Evolutionary conservation across 306 rosid species (phyloP).

Genomic region (Argentina anserina): DNA sequence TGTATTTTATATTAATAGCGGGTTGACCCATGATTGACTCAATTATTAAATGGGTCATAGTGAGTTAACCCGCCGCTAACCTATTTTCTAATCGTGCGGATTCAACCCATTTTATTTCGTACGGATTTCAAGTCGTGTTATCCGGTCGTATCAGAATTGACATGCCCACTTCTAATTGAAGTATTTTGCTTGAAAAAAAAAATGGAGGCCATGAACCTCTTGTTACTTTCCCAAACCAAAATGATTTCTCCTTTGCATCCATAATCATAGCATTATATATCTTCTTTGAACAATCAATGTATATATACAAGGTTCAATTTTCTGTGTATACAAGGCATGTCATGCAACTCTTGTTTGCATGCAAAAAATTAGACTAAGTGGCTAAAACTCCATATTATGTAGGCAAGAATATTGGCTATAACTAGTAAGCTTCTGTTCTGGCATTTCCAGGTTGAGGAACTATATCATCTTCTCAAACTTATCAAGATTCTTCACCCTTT

Average conservation of each 20-base stretch:
- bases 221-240: neutral
- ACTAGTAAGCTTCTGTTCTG: neutral
- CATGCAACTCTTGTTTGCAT: slow-evolving; percentile 20
- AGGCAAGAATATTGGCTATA: neutral
- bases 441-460: slow-evolving; percentile 8
- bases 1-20: too few species aligned
- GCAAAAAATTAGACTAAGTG: neutral
- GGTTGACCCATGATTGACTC: too few species aligned
- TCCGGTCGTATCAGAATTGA: too few species aligned
- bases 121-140: too few species aligned
- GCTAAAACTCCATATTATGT: neutral
- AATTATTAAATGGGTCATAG: too few species aligned
- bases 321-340: slow-evolving; percentile 15
- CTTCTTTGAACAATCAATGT: neutral
- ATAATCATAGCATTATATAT: neutral
- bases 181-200: neutral
- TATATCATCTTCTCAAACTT: slow-evolving; percentile 77
- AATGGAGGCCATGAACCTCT: neutral
- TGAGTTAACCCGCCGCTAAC: too few species aligned
- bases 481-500: slow-evolving; percentile 65
- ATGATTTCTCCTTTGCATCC: neutral
- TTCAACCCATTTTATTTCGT: too few species aligned
- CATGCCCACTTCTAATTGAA: too few species aligned
- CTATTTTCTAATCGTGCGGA: too few species aligned
- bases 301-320: slow-evolving; percentile 1